Evolutionary conservation across 1,139 yeast genomes (phyloP), one percentile per base, ranked within the genome.

Genomic region (Debaryomycetaceae sp.): DNA sequence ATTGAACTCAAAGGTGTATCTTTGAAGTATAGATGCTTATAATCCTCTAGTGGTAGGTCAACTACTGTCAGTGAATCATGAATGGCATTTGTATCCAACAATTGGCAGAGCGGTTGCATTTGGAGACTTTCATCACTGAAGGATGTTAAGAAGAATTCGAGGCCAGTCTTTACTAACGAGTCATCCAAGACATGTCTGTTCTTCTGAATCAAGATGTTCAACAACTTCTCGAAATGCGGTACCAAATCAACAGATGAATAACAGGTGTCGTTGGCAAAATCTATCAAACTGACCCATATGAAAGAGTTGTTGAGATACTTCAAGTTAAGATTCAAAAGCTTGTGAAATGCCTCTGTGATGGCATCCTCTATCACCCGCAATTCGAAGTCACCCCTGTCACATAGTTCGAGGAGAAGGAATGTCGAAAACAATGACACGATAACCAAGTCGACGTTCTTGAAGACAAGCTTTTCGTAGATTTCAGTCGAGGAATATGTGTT

Each of bases 241-340:
- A 59, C 59, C 34, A 49, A 50, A 23, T 59, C 42, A 33, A 67
- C 45, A 43, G 67, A 68, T 8, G 60, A 49, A 42, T 61, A 63
- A 45, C 72, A 67, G 6, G 61, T 51, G 40, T 67, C 72, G 42
- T 65, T 64, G 4, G 63, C 63, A 30, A 56, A 55, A 40, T 66
- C 64, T 35, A 67, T 50, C 37, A 68, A 51, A 22, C 59, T 49
- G 3, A 67, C 55, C 71, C 72, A 67, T 2, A 57, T 46, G 37
- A 59, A 42, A 1, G 62, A 48, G 20, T 47, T 45, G 38, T 33
- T 39, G 22, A 33, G 42, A 30, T 34, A 48, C 33, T 47, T 44
- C 31, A 47, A 31, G 14, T 52, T 44, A 9, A 49, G n/a, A 11
- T 43, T 43, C 9, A 57, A 46, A 24, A 55, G 20, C 17, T 39